A percentile compares a stretch with the other conserved stretches of the same genome.
These are phyloP conservation scores for Paracorniculantispora psalliotae DNA, from an alignment of 2,329 filamentous ascomycete genomes.

Conservation along the genomic window DNA sequence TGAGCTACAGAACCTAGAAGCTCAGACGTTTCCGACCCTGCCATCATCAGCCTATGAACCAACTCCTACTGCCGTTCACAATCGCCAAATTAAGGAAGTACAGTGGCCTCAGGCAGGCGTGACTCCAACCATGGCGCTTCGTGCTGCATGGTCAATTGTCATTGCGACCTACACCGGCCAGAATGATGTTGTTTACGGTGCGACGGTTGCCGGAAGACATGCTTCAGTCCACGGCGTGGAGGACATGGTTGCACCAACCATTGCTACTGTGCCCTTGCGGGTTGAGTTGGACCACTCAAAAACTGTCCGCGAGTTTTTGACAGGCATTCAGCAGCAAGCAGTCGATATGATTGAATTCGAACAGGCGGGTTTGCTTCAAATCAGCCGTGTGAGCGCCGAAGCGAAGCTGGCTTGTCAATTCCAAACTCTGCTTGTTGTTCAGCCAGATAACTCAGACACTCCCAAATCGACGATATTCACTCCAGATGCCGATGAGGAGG, in stretches of 20 bases:
- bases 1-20: slow-evolving; percentile 31
- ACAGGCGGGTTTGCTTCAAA: slow-evolving; percentile 27
- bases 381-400: slow-evolving; percentile 19
- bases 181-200: slow-evolving; percentile 48
- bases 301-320: slow-evolving; percentile 42
- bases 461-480: background rate
- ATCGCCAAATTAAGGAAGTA: slow-evolving; percentile 26
- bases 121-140: slow-evolving; percentile 46
- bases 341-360: slow-evolving; percentile 25
- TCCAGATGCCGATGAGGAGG: background rate
- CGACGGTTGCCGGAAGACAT: slow-evolving; percentile 48
- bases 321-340: slow-evolving; percentile 19
- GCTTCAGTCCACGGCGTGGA: slow-evolving; percentile 38
- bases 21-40: slow-evolving; percentile 34
- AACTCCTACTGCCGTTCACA: slow-evolving; percentile 32
- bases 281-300: slow-evolving; percentile 34
- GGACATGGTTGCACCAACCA: slow-evolving; percentile 49
- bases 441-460: slow-evolving; percentile 7
- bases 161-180: slow-evolving; percentile 42
- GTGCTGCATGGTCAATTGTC: slow-evolving; percentile 49
- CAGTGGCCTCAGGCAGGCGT: background rate
- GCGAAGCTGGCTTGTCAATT: slow-evolving; percentile 21
- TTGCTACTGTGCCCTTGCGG: slow-evolving; percentile 49
- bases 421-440: slow-evolving; percentile 27
- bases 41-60: slow-evolving; percentile 43